These are phyloP conservation scores for Jackrogersella minutella DNA, from an alignment of 495 filamentous ascomycete species.

Conservation along the genomic window DNA sequence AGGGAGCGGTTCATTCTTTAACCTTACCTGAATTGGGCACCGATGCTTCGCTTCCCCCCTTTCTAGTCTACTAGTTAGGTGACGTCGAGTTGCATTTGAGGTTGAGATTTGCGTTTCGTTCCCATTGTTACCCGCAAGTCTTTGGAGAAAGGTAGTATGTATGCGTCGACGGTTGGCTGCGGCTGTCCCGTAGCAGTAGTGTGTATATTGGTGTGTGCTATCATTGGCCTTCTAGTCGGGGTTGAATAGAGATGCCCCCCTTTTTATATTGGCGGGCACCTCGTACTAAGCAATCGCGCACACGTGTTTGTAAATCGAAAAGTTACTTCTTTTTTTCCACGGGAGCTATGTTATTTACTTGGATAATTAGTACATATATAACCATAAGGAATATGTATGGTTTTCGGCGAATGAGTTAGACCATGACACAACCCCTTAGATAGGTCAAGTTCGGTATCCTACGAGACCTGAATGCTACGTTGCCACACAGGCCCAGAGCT, in stretches of 20 bases:
- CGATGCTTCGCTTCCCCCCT: constrained; percentile 16
- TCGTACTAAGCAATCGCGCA: background rate
- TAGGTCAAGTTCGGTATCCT: no score
- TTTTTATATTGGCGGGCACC: background rate
- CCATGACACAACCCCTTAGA: background rate
- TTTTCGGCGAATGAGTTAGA: no score
- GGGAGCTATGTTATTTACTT: background rate
- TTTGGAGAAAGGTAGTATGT: background rate
- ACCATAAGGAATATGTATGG: background rate
- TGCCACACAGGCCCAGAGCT: background rate
- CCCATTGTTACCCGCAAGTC: background rate
- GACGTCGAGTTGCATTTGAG: constrained; percentile 29
- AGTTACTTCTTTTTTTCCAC: background rate
- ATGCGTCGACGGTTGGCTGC: constrained; percentile 6
- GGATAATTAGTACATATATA: background rate
- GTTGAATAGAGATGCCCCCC: background rate
- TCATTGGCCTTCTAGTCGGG: constrained; percentile 2
- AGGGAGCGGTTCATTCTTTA: background rate
- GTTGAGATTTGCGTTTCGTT: constrained; percentile 31
- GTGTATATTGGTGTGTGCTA: background rate
- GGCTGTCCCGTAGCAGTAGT: constrained; percentile 5
- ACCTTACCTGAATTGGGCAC: constrained; percentile 26
- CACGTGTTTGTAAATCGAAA: background rate
- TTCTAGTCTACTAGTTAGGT: constrained; percentile 10
- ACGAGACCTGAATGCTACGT: background rate